A percentile compares a stretch with the other conserved stretches of the same genome.
phyloP scores from a whole-genome alignment of 768 basidiomycete species.

The Tulasnella sp. region DNA sequence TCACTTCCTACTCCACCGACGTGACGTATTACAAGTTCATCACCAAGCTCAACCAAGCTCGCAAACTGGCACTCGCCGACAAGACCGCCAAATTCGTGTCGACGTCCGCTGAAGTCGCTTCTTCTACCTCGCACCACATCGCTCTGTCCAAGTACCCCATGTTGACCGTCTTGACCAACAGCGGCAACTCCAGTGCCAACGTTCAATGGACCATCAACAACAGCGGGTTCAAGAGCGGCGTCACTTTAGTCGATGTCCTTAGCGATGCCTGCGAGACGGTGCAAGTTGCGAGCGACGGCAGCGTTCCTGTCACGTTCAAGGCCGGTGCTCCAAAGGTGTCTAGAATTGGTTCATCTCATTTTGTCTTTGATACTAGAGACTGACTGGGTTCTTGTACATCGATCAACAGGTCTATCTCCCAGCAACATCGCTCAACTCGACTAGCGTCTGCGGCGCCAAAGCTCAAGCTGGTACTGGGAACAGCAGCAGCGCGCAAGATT shows the following conservation, averaged over 20 bases:
- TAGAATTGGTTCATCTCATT: no score
- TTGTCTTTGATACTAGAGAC: neutral
- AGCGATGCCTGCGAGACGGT: slow-evolving; percentile 18
- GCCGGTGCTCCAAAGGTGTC: slow-evolving; percentile 23
- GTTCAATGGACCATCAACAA: slow-evolving; percentile 2
- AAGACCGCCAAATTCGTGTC: slow-evolving; percentile 21
- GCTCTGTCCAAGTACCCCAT: slow-evolving; percentile 26
- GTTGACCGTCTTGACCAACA: slow-evolving; percentile 28
- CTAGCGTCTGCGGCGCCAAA: slow-evolving; percentile 16
- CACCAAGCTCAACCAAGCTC: slow-evolving; percentile 27
- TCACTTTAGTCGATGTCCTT: slow-evolving; percentile 21
- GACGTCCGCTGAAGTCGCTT: slow-evolving; percentile 14
- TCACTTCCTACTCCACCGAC: slow-evolving; percentile 28
- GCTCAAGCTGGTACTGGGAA: neutral
- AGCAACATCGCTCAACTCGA: slow-evolving; percentile 11
- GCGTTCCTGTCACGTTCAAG: slow-evolving; percentile 18
- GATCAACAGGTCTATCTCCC: slow-evolving; percentile 17
- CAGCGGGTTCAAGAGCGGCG: slow-evolving; percentile 14
- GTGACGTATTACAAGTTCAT: slow-evolving; percentile 29
- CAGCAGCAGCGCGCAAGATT: neutral
- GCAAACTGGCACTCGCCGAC: slow-evolving; percentile 25
- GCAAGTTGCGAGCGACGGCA: slow-evolving; percentile 25
- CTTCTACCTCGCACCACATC: slow-evolving; percentile 18
- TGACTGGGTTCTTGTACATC: neutral
- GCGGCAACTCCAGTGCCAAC: slow-evolving; percentile 8